phyloP scores from a whole-genome alignment of 768 basidiomycete genomes.

The Collybia sp. region DNA sequence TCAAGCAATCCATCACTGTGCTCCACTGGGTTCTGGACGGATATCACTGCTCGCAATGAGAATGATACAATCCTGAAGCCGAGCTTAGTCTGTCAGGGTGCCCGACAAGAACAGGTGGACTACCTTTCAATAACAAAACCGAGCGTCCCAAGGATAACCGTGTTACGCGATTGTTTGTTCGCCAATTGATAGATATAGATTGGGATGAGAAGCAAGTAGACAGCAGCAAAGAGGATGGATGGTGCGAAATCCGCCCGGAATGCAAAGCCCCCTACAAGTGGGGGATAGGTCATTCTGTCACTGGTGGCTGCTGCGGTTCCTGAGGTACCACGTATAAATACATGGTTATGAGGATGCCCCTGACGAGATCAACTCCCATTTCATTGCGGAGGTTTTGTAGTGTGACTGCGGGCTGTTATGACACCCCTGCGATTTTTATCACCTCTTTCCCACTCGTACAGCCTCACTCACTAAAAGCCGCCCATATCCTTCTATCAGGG shows the following conservation, averaged over 20 bases:
- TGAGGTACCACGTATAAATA: too few relatives aligned
- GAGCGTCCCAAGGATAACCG: conserved; percentile 27
- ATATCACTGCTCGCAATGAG: conserved; percentile 20
- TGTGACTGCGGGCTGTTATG: too few relatives aligned
- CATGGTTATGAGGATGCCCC: too few relatives aligned
- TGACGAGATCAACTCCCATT: too few relatives aligned
- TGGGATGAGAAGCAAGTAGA: conserved; percentile 33
- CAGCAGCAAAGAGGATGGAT: conserved; percentile 33
- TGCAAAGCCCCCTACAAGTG: conserved; percentile 38
- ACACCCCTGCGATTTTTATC: too few relatives aligned
- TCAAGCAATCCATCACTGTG: conserved; percentile 15
- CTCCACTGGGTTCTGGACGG: background rate
- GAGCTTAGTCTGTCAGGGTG: background rate
- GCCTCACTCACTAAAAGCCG: too few relatives aligned
- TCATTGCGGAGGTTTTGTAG: too few relatives aligned
- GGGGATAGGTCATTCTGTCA: conserved; percentile 25
- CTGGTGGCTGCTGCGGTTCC: too few relatives aligned
- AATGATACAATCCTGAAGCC: conserved; percentile 25
- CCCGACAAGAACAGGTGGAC: background rate
- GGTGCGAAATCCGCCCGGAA: conserved; percentile 35
- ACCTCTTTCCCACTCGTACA: too few relatives aligned
- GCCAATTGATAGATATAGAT: conserved; percentile 28
- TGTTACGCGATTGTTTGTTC: conserved; percentile 27
- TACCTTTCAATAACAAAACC: conserved; percentile 34
- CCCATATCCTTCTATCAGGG: too few relatives aligned